Evolutionary conservation across 1,284 basidiomycete genomes (phyloP), one percentile per base, ranked within the genome.

Genomic region (Phlebopus sp.): DNA sequence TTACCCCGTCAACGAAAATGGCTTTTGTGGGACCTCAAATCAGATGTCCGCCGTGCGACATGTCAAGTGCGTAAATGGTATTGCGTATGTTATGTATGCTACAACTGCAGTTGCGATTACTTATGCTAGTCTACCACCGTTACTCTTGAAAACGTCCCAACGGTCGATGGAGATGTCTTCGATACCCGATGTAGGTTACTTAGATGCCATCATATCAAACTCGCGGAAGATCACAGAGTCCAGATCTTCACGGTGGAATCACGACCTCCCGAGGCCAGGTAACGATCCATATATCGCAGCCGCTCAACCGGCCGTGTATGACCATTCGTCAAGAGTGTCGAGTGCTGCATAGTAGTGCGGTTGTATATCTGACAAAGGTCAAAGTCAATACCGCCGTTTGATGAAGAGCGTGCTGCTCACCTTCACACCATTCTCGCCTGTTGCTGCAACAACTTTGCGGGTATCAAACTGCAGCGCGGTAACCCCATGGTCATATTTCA

Each of bases 251-350:
- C 81, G 37, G 79, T 77, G 25, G 88, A 79, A 70, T 99, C 96
- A 47, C 86, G 82, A 44, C 87, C 94, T 37, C 97, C 97, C 21
- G 90, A 90, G 34, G 93, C 86, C 42, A 97, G 77, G 69, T 98
- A 99, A 51, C 88, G 84, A 70, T 99, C 96, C 85, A 98, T 97
- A 70, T 97, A 99, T 46, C 96, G 79, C 57, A 99, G 72, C 54
- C 81, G 80, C 69, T 97, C 92, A n/a, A 86, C 88, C 0, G 95
- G 94, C 55, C 82, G 84, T 18, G 82, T 90, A 68, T 99, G 97
- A 10, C 96, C 97, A 63, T 98, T 97, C 18, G 88, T 90, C 37
- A 80, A 68, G 45, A 99, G 71, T 31, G 87, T 79, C 9, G 90
- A 88, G 55, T 94, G 86, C 64, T 95, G 90, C 73, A 89, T 84